These are phyloP conservation scores for Thalia dealbata DNA, from an alignment of 176 grass and related monocot genomes.

Conservation along the genomic window DNA sequence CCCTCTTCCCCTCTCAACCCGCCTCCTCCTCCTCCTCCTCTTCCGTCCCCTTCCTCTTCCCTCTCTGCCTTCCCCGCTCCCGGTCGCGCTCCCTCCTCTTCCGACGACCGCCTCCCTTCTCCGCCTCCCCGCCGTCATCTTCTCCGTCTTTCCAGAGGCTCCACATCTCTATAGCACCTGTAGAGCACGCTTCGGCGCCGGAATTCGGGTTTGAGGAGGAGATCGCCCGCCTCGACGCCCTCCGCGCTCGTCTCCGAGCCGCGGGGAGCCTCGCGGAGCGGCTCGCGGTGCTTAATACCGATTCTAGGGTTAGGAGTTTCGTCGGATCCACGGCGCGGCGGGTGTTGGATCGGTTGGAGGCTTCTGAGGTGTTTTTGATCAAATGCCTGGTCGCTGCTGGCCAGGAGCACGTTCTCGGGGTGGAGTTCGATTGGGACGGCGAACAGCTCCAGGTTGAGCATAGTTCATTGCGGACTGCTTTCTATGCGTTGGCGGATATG, in stretches of 20 bases:
- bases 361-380: slow-evolving; percentile 51
- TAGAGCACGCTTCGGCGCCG: slow-evolving; percentile 30
- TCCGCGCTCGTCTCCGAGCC: slow-evolving; percentile 29
- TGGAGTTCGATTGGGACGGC: slow-evolving; percentile 50
- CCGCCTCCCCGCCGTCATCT: slow-evolving; percentile 22
- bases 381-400: slow-evolving; percentile 84
- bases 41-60: slow-evolving; percentile 16
- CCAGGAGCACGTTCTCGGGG: slow-evolving; percentile 75
- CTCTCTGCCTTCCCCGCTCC: slow-evolving; percentile 3
- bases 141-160: slow-evolving; percentile 16
- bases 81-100: slow-evolving; percentile 16
- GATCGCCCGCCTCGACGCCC: slow-evolving; percentile 37
- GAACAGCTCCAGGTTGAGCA: slow-evolving; percentile 3
- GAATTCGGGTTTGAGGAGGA: slow-evolving; percentile 51
- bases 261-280: slow-evolving; percentile 38
- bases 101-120: slow-evolving; percentile 12
- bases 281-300: slow-evolving; percentile 51
- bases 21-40: slow-evolving; percentile 6
- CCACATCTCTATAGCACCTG: slow-evolving; percentile 34
- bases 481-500: slow-evolving; percentile 51
- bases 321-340: slow-evolving; percentile 13
- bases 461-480: slow-evolving; percentile 49
- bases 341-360: slow-evolving; percentile 23
- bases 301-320: slow-evolving; percentile 60
- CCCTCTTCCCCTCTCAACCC: slow-evolving; percentile 14